phyloP scores from a whole-genome alignment of 2,329 filamentous ascomycete species.

The Ambrosiella beaveri region DNA sequence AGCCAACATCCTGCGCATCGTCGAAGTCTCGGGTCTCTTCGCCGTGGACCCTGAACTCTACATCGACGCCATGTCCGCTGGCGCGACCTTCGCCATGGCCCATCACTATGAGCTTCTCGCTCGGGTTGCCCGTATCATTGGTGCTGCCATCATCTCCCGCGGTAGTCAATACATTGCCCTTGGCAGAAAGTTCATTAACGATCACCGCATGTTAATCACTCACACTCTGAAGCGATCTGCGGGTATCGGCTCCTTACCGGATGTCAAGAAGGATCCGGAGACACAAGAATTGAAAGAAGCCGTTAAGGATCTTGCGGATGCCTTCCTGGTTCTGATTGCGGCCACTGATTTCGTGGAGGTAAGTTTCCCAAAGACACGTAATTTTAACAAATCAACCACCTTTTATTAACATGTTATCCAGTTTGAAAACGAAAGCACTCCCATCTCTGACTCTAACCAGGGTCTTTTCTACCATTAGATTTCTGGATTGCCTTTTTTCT shows the following conservation, averaged over 20 bases:
- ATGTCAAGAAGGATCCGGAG: slow-evolving; percentile 15
- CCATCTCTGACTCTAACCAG: slow-evolving; percentile 20
- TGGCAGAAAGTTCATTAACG: slow-evolving; percentile 61
- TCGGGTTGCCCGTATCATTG: slow-evolving; percentile 64
- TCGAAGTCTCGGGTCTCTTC: slow-evolving; percentile 74
- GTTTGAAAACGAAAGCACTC: slow-evolving; percentile 26
- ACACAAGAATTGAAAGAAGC: slow-evolving; percentile 34
- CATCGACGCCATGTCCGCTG: slow-evolving; percentile 32
- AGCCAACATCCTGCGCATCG: slow-evolving; percentile 65
- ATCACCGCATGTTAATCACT: slow-evolving; percentile 70
- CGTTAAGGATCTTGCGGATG: slow-evolving; percentile 64
- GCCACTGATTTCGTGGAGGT: slow-evolving; percentile 79
- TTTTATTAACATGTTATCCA: slow-evolving; percentile 13
- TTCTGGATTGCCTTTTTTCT: not conserved
- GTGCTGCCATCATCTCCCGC: slow-evolving; percentile 62
- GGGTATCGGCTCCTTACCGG: slow-evolving; percentile 41
- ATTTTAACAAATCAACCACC: not conserved
- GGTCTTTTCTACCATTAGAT: slow-evolving; percentile 2
- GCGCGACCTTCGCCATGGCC: slow-evolving; percentile 51
- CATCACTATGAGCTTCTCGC: slow-evolving; percentile 75
- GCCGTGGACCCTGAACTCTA: slow-evolving; percentile 83
- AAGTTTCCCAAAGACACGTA: slow-evolving; percentile 19
- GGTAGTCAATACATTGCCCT: slow-evolving; percentile 71
- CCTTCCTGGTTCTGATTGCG: slow-evolving; percentile 66
- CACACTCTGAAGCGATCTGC: slow-evolving; percentile 81